A percentile compares a stretch with the other conserved stretches of the same genome.
phyloP scores from a whole-genome alignment of 2,329 filamentous ascomycete genomes.

The Zymoseptoria pseudotritici region DNA sequence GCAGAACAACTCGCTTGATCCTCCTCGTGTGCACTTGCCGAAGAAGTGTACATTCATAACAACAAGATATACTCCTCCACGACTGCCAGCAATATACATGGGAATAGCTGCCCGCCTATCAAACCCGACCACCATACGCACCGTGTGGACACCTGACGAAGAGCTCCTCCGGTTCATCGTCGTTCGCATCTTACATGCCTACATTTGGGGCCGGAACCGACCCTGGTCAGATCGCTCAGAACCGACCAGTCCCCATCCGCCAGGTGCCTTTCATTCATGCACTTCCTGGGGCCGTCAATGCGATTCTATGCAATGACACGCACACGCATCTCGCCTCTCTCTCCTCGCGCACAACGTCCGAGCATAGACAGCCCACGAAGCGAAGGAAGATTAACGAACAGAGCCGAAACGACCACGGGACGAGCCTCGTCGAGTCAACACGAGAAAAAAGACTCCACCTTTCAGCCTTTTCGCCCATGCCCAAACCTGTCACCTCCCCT shows the following conservation, averaged over 20 bases:
- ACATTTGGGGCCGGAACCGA: neutral
- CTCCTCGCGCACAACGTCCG: neutral
- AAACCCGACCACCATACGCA: neutral
- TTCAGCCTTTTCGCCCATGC: slow-evolving; percentile 4
- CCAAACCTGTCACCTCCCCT: slow-evolving; percentile 20
- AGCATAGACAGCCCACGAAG: neutral
- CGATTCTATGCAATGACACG: neutral
- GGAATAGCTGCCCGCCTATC: neutral
- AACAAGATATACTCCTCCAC: neutral
- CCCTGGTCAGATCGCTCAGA: neutral
- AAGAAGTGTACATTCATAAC: neutral
- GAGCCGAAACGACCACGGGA: neutral
- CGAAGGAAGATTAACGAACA: neutral
- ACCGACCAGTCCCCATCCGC: neutral
- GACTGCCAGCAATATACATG: neutral
- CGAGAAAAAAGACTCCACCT: neutral
- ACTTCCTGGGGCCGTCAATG: neutral
- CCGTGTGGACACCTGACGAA: neutral
- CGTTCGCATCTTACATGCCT: neutral
- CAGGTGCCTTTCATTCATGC: neutral
- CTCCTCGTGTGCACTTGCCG: neutral
- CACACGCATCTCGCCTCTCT: neutral
- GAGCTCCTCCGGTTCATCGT: neutral
- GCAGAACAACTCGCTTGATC: neutral
- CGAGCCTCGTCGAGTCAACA: neutral